These are phyloP conservation scores for Cymodocea nodosa DNA, from an alignment of 116 monocot genomes.

Conservation along the genomic window DNA sequence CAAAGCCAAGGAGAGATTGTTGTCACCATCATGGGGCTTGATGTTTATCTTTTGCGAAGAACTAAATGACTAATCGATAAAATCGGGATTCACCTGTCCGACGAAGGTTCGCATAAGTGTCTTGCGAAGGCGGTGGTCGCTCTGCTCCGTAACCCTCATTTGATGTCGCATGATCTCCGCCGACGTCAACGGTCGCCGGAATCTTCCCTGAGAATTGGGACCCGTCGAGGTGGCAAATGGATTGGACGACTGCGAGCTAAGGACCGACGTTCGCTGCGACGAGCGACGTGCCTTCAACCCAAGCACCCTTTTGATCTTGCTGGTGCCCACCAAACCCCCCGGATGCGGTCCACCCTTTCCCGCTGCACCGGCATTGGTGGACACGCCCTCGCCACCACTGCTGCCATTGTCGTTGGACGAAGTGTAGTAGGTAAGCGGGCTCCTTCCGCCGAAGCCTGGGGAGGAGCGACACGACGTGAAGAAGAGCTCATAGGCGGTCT, in stretches of 20 bases:
- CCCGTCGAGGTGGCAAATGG: background rate
- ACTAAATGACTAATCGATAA: too few species aligned
- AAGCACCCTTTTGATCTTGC: constrained; percentile 64
- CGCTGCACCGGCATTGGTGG: background rate
- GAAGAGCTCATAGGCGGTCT: constrained; percentile 91
- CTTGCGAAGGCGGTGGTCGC: constrained; percentile 50
- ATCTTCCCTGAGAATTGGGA: constrained; percentile 19
- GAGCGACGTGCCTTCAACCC: constrained; percentile 53
- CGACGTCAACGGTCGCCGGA: constrained; percentile 66
- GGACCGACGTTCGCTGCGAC: constrained; percentile 23
- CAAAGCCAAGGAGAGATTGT: background rate
- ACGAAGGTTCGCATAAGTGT: constrained; percentile 46
- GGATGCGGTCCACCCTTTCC: constrained; percentile 17
- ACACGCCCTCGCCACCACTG: background rate
- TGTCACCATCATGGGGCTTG: too few species aligned
- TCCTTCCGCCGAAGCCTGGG: constrained; percentile 53
- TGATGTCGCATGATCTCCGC: constrained; percentile 87
- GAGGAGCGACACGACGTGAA: constrained; percentile 82
- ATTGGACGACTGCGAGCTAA: constrained; percentile 3
- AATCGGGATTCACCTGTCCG: constrained; percentile 28
- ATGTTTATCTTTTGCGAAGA: too few species aligned
- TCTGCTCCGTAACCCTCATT: constrained; percentile 52
- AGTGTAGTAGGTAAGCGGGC: constrained; percentile 29
- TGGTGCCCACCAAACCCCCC: constrained; percentile 8
- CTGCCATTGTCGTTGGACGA: background rate